These are phyloP conservation scores for Panaeolus papilionaceus DNA, from an alignment of 768 basidiomycete genomes.

Conservation along the genomic window DNA sequence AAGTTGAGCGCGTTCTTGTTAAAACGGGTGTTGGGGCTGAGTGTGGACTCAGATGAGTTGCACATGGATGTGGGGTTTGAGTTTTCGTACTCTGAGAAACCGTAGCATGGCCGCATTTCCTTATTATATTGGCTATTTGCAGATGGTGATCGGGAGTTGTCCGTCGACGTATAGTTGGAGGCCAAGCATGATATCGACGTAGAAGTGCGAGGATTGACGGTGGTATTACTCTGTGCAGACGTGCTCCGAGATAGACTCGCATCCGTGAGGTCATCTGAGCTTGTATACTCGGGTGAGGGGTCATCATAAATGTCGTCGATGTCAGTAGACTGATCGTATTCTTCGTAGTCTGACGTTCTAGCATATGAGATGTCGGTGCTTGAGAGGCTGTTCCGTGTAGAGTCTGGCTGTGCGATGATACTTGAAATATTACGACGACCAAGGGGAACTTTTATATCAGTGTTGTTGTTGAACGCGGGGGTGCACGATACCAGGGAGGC, in stretches of 20 bases:
- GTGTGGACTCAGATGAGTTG: no score
- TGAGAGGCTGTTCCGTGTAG: background rate
- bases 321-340: background rate
- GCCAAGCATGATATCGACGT: no score
- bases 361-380: background rate
- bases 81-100: no score
- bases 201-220: no score
- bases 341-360: background rate
- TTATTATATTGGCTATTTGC: no score
- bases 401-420: background rate
- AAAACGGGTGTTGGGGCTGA: no score
- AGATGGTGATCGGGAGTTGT: no score
- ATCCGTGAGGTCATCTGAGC: background rate
- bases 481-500: background rate
- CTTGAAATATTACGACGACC: background rate
- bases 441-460: background rate
- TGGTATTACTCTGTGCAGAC: background rate
- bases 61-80: no score
- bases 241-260: background rate
- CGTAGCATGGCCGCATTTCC: no score
- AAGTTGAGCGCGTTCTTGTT: no score
- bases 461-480: background rate
- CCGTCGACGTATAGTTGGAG: no score
- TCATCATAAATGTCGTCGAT: background rate
- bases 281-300: background rate